Conservation (phyloP, 2,329 filamentous ascomycete genomes). For the Pleurostoma richardsiae region DNA sequence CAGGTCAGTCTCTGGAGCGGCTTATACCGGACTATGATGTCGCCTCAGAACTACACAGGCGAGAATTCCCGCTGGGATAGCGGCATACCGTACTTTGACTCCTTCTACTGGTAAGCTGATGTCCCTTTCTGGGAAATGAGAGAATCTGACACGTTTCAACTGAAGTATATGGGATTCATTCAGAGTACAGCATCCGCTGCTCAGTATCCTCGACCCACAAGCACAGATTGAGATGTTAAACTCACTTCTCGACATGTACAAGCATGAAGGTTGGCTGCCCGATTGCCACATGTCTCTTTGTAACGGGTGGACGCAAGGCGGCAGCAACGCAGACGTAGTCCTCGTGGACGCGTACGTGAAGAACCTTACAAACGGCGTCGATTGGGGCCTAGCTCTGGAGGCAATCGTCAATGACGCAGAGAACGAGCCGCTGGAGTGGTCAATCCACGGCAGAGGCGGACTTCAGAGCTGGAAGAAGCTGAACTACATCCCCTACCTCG, state of each 20-base stretch:
- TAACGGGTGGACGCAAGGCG: slow-evolving; percentile 63
- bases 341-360: slow-evolving; percentile 60
- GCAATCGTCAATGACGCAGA: slow-evolving; percentile 63
- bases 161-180: slow-evolving; percentile 57
- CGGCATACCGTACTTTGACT: slow-evolving; percentile 60
- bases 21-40: slow-evolving; percentile 56
- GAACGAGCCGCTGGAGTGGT: slow-evolving; percentile 56
- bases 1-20: slow-evolving; percentile 59
- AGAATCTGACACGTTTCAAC: slow-evolving; percentile 27
- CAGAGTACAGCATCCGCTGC: slow-evolving; percentile 55
- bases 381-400: slow-evolving; percentile 57
- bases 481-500: slow-evolving; percentile 59
- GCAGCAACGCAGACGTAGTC: slow-evolving; percentile 62
- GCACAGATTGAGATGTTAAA: slow-evolving; percentile 58
- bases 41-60: slow-evolving; percentile 61
- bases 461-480: slow-evolving; percentile 59
- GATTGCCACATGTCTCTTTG: slow-evolving; percentile 66
- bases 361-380: slow-evolving; percentile 51
- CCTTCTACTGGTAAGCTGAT: slow-evolving; percentile 28
- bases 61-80: slow-evolving; percentile 60
- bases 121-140: background rate
- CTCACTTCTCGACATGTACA: slow-evolving; percentile 60
- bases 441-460: slow-evolving; percentile 60
- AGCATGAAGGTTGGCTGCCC: slow-evolving; percentile 59
- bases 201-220: slow-evolving; percentile 58